Percentiles rank a stretch among this genome's conserved stretches.
Conservation (phyloP, 2,329 filamentous ascomycete genomes). For the Lachnellula cervina region DNA sequence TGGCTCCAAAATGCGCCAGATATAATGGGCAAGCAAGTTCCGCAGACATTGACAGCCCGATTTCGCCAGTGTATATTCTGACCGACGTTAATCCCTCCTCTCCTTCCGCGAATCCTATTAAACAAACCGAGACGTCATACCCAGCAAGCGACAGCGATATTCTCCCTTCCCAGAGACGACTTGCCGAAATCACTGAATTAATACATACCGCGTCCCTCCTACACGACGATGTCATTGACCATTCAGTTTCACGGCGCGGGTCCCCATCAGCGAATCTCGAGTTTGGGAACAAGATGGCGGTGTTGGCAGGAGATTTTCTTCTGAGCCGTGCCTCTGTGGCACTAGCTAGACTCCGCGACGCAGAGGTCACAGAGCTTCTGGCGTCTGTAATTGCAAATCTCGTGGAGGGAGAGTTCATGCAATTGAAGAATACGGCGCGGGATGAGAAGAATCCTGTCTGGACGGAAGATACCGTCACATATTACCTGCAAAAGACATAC, state of each 20-base stretch:
- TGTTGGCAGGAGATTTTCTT: constrained; percentile 93
- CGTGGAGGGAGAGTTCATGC: constrained; percentile 99
- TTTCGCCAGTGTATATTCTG: constrained; percentile 59
- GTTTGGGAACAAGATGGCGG: constrained; percentile 99
- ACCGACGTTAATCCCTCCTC: constrained; percentile 75
- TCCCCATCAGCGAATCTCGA: constrained; percentile 86
- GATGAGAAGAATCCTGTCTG: constrained; percentile 81
- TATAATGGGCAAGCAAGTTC: constrained; percentile 30
- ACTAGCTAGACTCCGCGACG: constrained; percentile 81
- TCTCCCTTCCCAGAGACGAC: constrained; percentile 82
- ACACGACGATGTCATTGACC: constrained; percentile 97
- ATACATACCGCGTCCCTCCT: constrained; percentile 96
- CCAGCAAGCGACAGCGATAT: constrained; percentile 56
- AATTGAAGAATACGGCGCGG: constrained; percentile 89
- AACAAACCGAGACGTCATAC: constrained; percentile 29
- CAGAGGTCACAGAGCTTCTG: constrained; percentile 89
- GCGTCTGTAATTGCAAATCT: constrained; percentile 96
- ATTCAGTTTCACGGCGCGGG: constrained; percentile 78
- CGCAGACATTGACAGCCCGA: constrained; percentile 51
- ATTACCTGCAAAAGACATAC: constrained; percentile 98
- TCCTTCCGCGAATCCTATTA: constrained; percentile 46
- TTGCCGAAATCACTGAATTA: constrained; percentile 95
- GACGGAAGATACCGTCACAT: constrained; percentile 83
- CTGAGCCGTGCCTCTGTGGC: constrained; percentile 90
- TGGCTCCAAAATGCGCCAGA: constrained; percentile 60